These are phyloP conservation scores for Aspergillus sp. DNA, from an alignment of 2,329 filamentous ascomycete species.

Conservation along the genomic window DNA sequence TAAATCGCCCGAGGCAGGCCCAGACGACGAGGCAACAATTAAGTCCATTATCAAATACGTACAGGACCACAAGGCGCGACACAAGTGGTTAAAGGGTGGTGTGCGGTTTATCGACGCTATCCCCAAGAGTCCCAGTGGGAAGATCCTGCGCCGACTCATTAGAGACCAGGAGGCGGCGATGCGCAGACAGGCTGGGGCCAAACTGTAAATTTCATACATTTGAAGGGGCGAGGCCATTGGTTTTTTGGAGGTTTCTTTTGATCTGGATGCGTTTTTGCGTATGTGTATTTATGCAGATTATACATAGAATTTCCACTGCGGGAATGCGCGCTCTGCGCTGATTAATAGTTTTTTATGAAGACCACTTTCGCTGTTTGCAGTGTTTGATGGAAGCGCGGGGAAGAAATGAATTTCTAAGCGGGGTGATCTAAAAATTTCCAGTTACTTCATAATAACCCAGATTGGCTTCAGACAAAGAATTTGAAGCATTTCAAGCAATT, in stretches of 20 bases:
- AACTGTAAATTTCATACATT: conserved; percentile 50
- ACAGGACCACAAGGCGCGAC: conserved; percentile 59
- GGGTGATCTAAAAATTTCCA: conserved; percentile 11
- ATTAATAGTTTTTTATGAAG: background rate
- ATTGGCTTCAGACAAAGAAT: background rate
- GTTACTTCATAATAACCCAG: background rate
- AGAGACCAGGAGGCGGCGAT: conserved; percentile 72
- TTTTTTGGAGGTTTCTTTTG: background rate
- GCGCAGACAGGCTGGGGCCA: conserved; percentile 63
- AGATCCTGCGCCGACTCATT: conserved; percentile 64
- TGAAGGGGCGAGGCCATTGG: background rate
- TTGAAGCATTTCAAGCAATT: background rate
- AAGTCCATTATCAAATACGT: conserved; percentile 59
- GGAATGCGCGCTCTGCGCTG: background rate
- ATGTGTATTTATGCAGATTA: conserved; percentile 2
- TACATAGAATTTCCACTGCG: conserved; percentile 3
- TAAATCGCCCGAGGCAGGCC: conserved; percentile 53
- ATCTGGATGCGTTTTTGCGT: conserved; percentile 1
- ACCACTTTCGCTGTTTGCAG: conserved; percentile 20
- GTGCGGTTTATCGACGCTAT: conserved; percentile 58
- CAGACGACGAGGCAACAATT: conserved; percentile 53
- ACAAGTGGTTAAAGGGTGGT: conserved; percentile 64
- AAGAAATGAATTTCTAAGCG: conserved; percentile 31
- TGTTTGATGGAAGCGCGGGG: conserved; percentile 25
- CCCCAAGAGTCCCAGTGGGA: conserved; percentile 63